Conservation (phyloP, 1,139 yeast species). For the Yamadazyma atlantica region DNA sequence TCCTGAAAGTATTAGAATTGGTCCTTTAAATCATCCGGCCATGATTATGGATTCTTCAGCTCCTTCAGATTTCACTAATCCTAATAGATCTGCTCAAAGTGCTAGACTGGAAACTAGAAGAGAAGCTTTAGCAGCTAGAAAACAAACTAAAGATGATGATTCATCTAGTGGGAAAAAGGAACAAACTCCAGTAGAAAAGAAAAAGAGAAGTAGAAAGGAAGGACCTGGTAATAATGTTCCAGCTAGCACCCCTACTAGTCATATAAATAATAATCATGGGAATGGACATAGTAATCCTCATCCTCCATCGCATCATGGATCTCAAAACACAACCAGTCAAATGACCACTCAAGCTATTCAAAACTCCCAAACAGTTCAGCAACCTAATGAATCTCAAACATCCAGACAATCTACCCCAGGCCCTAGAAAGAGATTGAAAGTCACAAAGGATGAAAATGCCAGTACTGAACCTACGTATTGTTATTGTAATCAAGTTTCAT, state of each 20-base stretch:
- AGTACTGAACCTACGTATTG: conserved; percentile 81
- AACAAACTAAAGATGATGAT: conserved; percentile 51
- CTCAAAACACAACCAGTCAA: too few relatives aligned
- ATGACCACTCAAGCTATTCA: too few relatives aligned
- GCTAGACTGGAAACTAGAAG: conserved; percentile 81
- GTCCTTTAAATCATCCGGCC: conserved; percentile 90
- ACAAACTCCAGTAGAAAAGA: conserved; percentile 21
- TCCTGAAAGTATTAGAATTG: conserved; percentile 62
- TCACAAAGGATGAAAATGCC: conserved; percentile 28
- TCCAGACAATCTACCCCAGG: conserved; percentile 22
- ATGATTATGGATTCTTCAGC: conserved; percentile 56
- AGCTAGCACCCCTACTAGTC: not conserved
- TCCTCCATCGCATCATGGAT: too few relatives aligned
- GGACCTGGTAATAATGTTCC: not conserved
- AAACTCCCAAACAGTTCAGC: not conserved
- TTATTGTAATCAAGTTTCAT: conserved; percentile 93
- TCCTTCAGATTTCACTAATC: conserved; percentile 31
- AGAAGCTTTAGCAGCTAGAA: conserved; percentile 89
- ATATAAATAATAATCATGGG: not conserved
- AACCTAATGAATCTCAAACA: not conserved
- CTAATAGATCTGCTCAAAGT: conserved; percentile 59
- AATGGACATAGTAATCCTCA: too few relatives aligned
- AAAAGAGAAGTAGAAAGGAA: conserved; percentile 24
- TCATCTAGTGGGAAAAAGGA: conserved; percentile 8
- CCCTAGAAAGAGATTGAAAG: conserved; percentile 29